Base-by-base conservation (phyloP, 1,139 yeast species). In the Scheffersomyces illinoinensis region DNA sequence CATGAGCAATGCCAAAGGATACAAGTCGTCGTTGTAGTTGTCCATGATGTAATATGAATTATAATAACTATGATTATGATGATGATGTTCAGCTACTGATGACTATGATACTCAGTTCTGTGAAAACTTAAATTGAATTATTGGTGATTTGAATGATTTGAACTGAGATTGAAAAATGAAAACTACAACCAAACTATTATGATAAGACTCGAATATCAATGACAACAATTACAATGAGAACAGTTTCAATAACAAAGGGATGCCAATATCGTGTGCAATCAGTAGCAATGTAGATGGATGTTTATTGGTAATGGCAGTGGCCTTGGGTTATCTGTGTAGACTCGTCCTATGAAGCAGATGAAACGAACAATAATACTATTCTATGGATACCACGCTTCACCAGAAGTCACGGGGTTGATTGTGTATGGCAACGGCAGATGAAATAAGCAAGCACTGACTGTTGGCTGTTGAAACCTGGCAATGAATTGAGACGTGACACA, bases 1-100 rank as follows among this genome's bases (percentile, higher is more conserved):
- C 91, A 96, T 93, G 63, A 96, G 84, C 68, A 96, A 84, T 18
- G 99, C 99, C 74, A 96, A 85, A 57, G 99, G 99, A 70, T 92
- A 95, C 61, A 95, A 83, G 71, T 92, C 97, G 71, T 88, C 84
- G 66, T 70, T 75, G 66, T 74, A 76, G 65, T 72, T 72, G 59
- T 77, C 81, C 83, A 79, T 79, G 54, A 52, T 61, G 61, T 54
- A 48, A 53, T 23, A 58, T 20, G 54, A 46, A 39, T 54, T 53
- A 43, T 54, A 49, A 52, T 46, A 47, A 17, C 51, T 23, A 33
- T 12, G 17, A 33, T 33, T 17, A 33, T 12, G 10, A 33, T 12
- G 17, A 33, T 33, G 43, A 33, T 12, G 10, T 4, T 33, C 43
- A 33, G 43, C 4, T 12, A 33, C 7, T 33, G 43, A 33, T 10